These are phyloP conservation scores for Fusarium pseudonygamai DNA, from an alignment of 2,329 filamentous ascomycete genomes.

Conservation along the genomic window DNA sequence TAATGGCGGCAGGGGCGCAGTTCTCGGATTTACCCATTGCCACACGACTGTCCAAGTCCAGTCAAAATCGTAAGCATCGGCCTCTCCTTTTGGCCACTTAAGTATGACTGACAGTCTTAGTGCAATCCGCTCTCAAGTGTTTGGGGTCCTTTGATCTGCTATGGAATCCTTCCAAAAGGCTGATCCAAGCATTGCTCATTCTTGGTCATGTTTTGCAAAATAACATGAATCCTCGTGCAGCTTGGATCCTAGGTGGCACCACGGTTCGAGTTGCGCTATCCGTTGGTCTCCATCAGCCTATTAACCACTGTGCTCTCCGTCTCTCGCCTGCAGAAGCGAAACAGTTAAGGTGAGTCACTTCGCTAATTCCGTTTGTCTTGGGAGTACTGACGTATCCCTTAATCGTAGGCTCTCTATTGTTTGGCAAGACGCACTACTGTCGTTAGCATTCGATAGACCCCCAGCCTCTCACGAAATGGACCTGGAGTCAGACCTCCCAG, in stretches of 20 bases:
- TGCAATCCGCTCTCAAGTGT: neutral
- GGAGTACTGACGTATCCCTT: neutral
- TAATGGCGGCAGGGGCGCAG: slow-evolving; percentile 32
- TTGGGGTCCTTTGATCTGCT: slow-evolving; percentile 19
- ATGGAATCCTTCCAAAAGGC: slow-evolving; percentile 20
- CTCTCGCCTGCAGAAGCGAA: slow-evolving; percentile 7
- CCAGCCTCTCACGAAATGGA: slow-evolving; percentile 26
- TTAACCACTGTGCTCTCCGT: neutral
- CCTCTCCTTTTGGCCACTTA: rapidly evolving
- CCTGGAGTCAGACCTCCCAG: slow-evolving; percentile 5
- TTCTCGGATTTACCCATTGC: slow-evolving; percentile 22
- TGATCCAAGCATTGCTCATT: slow-evolving; percentile 28
- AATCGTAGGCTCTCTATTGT: slow-evolving; percentile 20
- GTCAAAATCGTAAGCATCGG: slow-evolving; percentile 4
- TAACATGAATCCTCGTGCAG: slow-evolving; percentile 31
- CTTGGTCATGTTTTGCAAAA: slow-evolving; percentile 34
- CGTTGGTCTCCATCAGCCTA: slow-evolving; percentile 22
- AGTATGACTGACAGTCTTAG: neutral
- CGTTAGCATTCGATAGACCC: slow-evolving; percentile 27
- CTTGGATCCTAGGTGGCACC: slow-evolving; percentile 30
- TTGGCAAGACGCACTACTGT: slow-evolving; percentile 34
- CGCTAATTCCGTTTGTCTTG: rapidly evolving
- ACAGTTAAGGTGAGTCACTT: slow-evolving; percentile 1
- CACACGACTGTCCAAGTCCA: neutral
- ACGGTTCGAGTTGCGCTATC: slow-evolving; percentile 27